Evolutionary conservation across 1,284 basidiomycete genomes (phyloP).

Genomic region (Austroboletus olivaceoglutinosus): DNA sequence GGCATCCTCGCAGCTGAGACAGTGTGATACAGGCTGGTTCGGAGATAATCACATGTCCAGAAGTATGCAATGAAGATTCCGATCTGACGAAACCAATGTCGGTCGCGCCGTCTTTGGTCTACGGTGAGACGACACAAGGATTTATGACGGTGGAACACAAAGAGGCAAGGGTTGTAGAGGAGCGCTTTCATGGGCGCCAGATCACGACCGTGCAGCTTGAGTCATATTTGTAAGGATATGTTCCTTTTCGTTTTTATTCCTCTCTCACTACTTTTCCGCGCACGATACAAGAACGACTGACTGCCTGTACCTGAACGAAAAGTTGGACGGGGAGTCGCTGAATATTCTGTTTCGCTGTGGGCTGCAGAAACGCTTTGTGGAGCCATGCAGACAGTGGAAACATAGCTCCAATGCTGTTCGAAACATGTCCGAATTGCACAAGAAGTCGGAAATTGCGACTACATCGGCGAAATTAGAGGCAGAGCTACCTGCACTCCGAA

Average conservation of each 20-base stretch:
- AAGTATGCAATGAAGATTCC: slow-evolving; percentile 4
- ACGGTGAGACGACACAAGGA: slow-evolving; percentile 37
- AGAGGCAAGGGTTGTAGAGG: slow-evolving; percentile 9
- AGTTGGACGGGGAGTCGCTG: slow-evolving; percentile 30
- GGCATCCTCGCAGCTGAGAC: not conserved
- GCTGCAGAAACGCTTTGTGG: slow-evolving; percentile 28
- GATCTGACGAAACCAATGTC: slow-evolving; percentile 11
- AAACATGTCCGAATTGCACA: not conserved
- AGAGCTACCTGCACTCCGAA: slow-evolving; percentile 4
- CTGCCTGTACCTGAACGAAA: slow-evolving; percentile 27
- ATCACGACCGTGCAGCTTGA: slow-evolving; percentile 14
- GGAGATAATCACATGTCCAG: slow-evolving; percentile 9
- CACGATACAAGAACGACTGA: slow-evolving; percentile 20
- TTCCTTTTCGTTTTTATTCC: not conserved
- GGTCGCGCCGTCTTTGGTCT: slow-evolving; percentile 29
- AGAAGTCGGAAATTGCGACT: not conserved
- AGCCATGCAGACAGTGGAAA: slow-evolving; percentile 24
- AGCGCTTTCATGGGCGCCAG: not conserved
- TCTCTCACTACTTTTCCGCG: not conserved
- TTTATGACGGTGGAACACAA: slow-evolving; percentile 32
- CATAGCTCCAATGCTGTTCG: slow-evolving; percentile 6
- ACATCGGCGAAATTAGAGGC: not conserved
- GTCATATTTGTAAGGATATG: slow-evolving; percentile 14
- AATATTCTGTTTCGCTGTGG: slow-evolving; percentile 31
- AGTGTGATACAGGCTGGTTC: slow-evolving; percentile 15